Evolutionary conservation across 1,139 yeast species (phyloP).

Genomic region (Lodderomyces metapsilosis): DNA sequence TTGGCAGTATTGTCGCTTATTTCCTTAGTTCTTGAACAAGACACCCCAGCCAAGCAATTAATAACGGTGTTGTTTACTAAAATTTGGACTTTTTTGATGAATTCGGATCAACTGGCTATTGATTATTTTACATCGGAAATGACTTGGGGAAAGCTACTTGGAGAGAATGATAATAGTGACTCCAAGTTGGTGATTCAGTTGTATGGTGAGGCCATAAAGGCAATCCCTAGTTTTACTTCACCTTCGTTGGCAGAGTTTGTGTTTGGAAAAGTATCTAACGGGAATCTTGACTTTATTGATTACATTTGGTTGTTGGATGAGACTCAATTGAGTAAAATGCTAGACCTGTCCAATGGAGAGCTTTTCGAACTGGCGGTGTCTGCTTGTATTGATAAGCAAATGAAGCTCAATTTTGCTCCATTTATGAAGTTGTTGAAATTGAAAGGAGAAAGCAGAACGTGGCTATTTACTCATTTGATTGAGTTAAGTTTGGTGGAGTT

Average conservation of each 20-base stretch:
- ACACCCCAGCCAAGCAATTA: constrained; percentile 14
- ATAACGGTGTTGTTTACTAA: constrained; percentile 27
- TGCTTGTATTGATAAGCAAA: not conserved
- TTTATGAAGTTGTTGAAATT: constrained; percentile 8
- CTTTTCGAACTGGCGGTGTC: not conserved
- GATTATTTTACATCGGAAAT: constrained; percentile 19
- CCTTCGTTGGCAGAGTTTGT: constrained; percentile 8
- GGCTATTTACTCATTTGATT: constrained; percentile 7
- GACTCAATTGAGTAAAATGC: constrained; percentile 13
- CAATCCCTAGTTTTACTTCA: constrained; percentile 5
- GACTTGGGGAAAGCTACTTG: constrained; percentile 17
- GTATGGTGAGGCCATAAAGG: constrained; percentile 12
- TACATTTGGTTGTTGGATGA: constrained; percentile 19
- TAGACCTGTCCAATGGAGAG: not conserved
- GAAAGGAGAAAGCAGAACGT: constrained; percentile 6
- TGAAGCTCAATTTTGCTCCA: constrained; percentile 6
- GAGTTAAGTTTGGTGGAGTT: constrained; percentile 24
- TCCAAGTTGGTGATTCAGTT: constrained; percentile 8
- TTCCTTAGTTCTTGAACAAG: constrained; percentile 21
- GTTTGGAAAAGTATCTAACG: constrained; percentile 3
- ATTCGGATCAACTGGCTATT: constrained; percentile 11
- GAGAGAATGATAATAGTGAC: constrained; percentile 2
- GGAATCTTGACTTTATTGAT: constrained; percentile 1
- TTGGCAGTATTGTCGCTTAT: constrained; percentile 44
- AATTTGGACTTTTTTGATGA: constrained; percentile 41